phyloP scores from a whole-genome alignment of 2,329 filamentous ascomycete species.

The Nigrograna mackinnonii region DNA sequence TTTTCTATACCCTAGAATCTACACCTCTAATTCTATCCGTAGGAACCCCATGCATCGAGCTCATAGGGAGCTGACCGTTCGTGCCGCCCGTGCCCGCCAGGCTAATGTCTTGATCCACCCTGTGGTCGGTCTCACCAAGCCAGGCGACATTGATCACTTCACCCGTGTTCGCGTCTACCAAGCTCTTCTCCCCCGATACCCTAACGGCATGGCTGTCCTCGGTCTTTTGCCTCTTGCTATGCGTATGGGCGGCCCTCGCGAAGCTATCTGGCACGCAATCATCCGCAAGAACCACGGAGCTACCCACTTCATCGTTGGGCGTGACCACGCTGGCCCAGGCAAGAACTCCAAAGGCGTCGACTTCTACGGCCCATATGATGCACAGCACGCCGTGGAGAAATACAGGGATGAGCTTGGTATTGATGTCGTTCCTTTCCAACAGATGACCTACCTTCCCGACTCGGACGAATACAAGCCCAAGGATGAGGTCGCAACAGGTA shows the following conservation, averaged over 20 bases:
- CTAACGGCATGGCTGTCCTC: constrained; percentile 97
- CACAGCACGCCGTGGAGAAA: constrained; percentile 94
- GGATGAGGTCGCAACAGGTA: constrained; percentile 82
- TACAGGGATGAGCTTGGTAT: constrained; percentile 97
- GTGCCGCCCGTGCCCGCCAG: constrained; percentile 91
- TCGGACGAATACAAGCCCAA: constrained; percentile 94
- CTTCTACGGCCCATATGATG: constrained; percentile 98
- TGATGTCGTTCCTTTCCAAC: constrained; percentile 98
- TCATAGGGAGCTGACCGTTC: constrained; percentile 96
- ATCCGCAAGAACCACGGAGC: constrained; percentile 99
- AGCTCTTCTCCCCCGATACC: constrained; percentile 92
- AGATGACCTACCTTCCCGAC: constrained; percentile 99
- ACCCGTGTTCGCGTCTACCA: constrained; percentile 98
- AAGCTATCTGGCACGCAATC: constrained; percentile 99
- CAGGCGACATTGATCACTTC: constrained; percentile 99
- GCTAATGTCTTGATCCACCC: constrained; percentile 99
- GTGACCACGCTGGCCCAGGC: constrained; percentile 96
- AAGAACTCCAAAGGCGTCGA: constrained; percentile 98
- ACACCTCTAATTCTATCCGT: constrained; percentile 1
- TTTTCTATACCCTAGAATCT: background rate
- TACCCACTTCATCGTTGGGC: constrained; percentile 98
- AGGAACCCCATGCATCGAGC: constrained; percentile 99
- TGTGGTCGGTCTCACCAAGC: constrained; percentile 97
- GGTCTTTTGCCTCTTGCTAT: constrained; percentile 95
- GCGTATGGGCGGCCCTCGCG: constrained; percentile 97